These are phyloP conservation scores for Flagelloscypha sp. DNA, from an alignment of 768 basidiomycete species.

Conservation along the genomic window DNA sequence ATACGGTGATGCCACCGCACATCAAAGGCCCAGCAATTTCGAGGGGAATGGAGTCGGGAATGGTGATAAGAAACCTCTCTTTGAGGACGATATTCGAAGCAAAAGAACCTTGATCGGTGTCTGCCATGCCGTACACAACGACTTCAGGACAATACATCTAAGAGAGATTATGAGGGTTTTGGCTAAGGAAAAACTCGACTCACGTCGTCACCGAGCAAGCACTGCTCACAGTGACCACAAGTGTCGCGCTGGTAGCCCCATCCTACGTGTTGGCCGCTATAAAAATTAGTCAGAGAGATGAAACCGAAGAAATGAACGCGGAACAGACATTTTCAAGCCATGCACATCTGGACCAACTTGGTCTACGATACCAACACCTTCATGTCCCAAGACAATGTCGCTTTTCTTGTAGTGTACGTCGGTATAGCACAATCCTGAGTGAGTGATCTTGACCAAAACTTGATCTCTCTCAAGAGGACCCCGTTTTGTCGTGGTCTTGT, in stretches of 20 bases:
- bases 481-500: slow-evolving; percentile 11
- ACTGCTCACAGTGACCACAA: slow-evolving; percentile 1
- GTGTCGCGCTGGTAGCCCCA: slow-evolving; percentile 4
- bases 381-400: slow-evolving; percentile 29
- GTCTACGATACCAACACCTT: slow-evolving; percentile 24
- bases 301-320: too few relatives aligned
- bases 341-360: slow-evolving; percentile 20
- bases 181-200: too few relatives aligned
- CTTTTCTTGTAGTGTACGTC: slow-evolving; percentile 22
- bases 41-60: slow-evolving; percentile 23
- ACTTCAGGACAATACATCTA: too few relatives aligned
- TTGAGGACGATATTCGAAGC: slow-evolving; percentile 27
- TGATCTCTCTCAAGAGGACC: slow-evolving; percentile 16
- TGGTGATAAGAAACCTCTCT: slow-evolving; percentile 24
- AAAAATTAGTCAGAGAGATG: slow-evolving; percentile 4
- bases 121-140: slow-evolving; percentile 15
- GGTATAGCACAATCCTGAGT: slow-evolving; percentile 27
- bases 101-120: slow-evolving; percentile 26
- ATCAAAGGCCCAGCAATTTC: slow-evolving; percentile 26
- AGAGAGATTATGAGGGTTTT: too few relatives aligned
- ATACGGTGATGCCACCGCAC: slow-evolving; percentile 29
- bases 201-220: slow-evolving; percentile 1
- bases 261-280: slow-evolving; percentile 14
- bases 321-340: slow-evolving; percentile 4
- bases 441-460: slow-evolving; percentile 23